Evolutionary conservation across 2,329 filamentous ascomycete species (phyloP), one percentile per base, ranked within the genome.

Genomic region (Zymoseptoria crescenta): DNA sequence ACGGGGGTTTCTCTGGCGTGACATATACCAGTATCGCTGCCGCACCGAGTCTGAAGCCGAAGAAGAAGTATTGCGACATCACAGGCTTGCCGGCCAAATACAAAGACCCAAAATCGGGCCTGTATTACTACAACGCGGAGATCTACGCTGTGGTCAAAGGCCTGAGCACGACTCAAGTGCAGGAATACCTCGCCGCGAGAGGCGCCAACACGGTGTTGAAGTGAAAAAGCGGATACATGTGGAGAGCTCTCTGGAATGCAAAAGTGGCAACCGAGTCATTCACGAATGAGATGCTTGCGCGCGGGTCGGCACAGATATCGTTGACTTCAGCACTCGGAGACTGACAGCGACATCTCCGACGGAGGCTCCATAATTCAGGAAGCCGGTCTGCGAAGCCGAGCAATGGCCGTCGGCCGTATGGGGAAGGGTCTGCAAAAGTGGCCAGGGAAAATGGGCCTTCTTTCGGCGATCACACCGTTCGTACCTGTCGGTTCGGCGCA

Each of bases 11-110:
- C 24, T 89, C 88, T 0, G 83, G 82, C 30, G 74, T 78, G 29
- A 96, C 94, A 1, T 99, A 97, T 74, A 96, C 91, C 6, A 97
- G 96, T 72, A 95, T 99, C 63, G 94, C 97, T 74, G 91, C 90
- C 53, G 93, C 94, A 2, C 94, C 94, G 48, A 94, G 89, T 59
- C 79, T 97, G 68, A 83, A 84, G 69, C 82, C 84, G 6, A 84
- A 89, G 71, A 91, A 87, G 75, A 89, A 88, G 69, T 99, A 97
- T 75, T 99, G 94, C 78, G 95, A 99, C 74, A 83, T 99, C 68
- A 99, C 94, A 1, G 95, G 94, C 1, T 77, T 99, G 64, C 85
- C 90, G n/a, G 90, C 91, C 29, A 87, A 88, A 5, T 99, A 99
- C 73, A 85, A 89, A 30, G 94, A 99, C 72, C 95, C 94, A 2